Conservation (phyloP, 2,329 filamentous ascomycete species). For the Phyllosticta citribraziliensis region DNA sequence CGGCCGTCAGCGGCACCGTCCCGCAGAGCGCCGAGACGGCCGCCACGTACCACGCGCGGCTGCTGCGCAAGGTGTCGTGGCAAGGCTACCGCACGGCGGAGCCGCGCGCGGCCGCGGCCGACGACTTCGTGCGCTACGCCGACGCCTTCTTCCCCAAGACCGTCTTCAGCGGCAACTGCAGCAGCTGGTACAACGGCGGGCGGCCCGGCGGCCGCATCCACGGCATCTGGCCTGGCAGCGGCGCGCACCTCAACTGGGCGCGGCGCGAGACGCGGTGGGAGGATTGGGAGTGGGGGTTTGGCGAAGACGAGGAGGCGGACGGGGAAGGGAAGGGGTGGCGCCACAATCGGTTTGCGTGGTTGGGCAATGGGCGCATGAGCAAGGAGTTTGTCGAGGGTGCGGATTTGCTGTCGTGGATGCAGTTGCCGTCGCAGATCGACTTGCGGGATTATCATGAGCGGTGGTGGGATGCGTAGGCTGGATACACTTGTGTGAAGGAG, state of each 20-base stretch:
- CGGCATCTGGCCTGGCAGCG: constrained; percentile 61
- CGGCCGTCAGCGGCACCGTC: constrained; percentile 54
- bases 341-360: constrained; percentile 48
- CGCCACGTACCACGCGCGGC: constrained; percentile 53
- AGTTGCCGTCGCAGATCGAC: constrained; percentile 46
- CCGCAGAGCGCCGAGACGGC: constrained; percentile 59
- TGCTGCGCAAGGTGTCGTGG: constrained; percentile 55
- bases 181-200: constrained; percentile 63
- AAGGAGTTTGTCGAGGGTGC: constrained; percentile 47
- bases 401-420: constrained; percentile 57
- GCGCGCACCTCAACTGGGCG: constrained; percentile 50
- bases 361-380: constrained; percentile 58
- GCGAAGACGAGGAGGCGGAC: constrained; percentile 9
- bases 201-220: constrained; percentile 45
- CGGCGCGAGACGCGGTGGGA: constrained; percentile 49
- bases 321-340: constrained; percentile 12
- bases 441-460: constrained; percentile 55
- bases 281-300: constrained; percentile 45
- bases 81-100: constrained; percentile 56
- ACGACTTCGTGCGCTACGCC: constrained; percentile 53
- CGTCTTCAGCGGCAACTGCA: constrained; percentile 52
- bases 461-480: constrained; percentile 41
- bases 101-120: constrained; percentile 49
- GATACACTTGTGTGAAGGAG: neutral
- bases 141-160: constrained; percentile 44